These are phyloP conservation scores for Coniella lustricola DNA, from an alignment of 2,329 filamentous ascomycete species.

Conservation along the genomic window DNA sequence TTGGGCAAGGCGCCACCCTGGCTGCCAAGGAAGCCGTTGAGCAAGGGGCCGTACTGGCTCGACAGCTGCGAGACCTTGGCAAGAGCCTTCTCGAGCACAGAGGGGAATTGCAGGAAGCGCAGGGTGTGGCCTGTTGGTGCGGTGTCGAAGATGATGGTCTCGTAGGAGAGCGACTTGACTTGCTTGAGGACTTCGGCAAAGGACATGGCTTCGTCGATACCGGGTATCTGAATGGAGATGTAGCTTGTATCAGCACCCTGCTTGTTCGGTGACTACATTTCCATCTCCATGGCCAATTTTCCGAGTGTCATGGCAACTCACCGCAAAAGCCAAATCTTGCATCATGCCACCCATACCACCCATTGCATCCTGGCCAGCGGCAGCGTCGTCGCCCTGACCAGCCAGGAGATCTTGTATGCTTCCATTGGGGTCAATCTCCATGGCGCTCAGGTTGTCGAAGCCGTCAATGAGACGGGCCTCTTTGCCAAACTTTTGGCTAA, in stretches of 20 bases:
- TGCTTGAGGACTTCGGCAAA: constrained; percentile 99
- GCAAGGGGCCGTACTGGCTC: constrained; percentile 87
- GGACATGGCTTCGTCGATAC: constrained; percentile 99
- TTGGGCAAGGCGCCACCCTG: constrained; percentile 68
- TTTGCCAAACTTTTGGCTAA: constrained; percentile 98
- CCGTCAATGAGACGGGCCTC: constrained; percentile 89
- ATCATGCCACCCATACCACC: constrained; percentile 86
- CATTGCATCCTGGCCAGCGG: constrained; percentile 52
- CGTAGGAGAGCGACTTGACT: constrained; percentile 97
- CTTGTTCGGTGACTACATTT: not conserved
- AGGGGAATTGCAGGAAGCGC: constrained; percentile 96
- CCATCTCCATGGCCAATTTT: too few relatives aligned
- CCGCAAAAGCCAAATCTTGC: constrained; percentile 91
- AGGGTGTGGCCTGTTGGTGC: constrained; percentile 96
- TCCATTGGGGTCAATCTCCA: constrained; percentile 98
- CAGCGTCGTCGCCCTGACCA: constrained; percentile 62
- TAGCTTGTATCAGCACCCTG: not conserved
- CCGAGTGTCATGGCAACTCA: not conserved
- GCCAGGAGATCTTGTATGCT: constrained; percentile 93
- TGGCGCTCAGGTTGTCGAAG: constrained; percentile 88
- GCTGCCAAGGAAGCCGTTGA: constrained; percentile 84
- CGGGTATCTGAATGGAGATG: constrained; percentile 65
- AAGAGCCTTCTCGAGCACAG: constrained; percentile 96
- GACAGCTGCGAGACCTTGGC: constrained; percentile 93
- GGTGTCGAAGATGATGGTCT: constrained; percentile 98